A percentile compares a stretch with the other conserved stretches of the same genome.
Conservation (phyloP, 306 rosid species). For the Corylus americana region DNA sequence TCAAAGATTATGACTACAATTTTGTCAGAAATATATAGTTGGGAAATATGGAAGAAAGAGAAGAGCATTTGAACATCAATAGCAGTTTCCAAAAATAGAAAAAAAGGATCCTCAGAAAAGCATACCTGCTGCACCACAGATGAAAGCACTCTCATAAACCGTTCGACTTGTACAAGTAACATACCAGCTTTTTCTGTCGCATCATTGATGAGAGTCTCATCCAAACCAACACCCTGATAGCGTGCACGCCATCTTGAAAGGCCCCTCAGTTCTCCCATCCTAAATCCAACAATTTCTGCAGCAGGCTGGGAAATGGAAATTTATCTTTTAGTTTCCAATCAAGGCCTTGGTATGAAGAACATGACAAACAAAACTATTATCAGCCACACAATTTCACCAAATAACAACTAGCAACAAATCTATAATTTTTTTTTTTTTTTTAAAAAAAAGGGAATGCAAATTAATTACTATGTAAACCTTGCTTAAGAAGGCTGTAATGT, state of each 20-base stretch:
- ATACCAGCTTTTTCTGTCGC: slow-evolving; percentile 93
- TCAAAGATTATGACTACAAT: not conserved
- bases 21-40: not conserved
- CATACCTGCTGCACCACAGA: slow-evolving; percentile 94
- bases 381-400: slow-evolving; percentile 4
- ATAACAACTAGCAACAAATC: not conserved
- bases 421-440: too few species aligned
- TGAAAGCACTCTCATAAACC: slow-evolving; percentile 90
- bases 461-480: not conserved
- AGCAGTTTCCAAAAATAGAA: slow-evolving; percentile 6
- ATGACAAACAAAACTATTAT: not conserved
- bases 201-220: slow-evolving; percentile 68
- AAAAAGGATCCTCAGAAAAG: slow-evolving; percentile 7
- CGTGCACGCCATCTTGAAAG: slow-evolving; percentile 95
- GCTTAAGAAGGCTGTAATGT: not conserved
- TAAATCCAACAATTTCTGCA: slow-evolving; percentile 88
- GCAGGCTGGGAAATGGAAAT: slow-evolving; percentile 67
- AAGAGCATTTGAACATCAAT: slow-evolving; percentile 11
- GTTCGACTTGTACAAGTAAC: slow-evolving; percentile 91
- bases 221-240: slow-evolving; percentile 76
- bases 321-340: slow-evolving; percentile 32
- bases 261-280: slow-evolving; percentile 93
- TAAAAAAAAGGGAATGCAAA: not conserved
- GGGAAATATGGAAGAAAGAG: not conserved
- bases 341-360: slow-evolving; percentile 14